Percentiles rank a stretch among this genome's conserved stretches.
Evolutionary conservation across 1,139 yeast species (phyloP).

Genomic region (Citeromyces hawaiiensis): DNA sequence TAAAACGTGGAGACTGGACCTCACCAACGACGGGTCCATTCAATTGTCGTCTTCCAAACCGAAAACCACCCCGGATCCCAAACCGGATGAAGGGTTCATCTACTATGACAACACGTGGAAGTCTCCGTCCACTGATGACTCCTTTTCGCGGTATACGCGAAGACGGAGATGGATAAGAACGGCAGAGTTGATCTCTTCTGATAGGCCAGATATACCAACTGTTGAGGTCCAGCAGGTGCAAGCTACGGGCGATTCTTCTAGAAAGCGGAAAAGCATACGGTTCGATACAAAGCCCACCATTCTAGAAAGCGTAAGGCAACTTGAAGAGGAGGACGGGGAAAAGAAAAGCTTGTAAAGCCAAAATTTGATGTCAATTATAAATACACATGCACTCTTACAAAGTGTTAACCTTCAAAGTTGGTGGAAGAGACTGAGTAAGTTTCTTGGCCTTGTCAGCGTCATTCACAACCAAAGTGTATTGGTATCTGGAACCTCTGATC

Average conservation of each 20-base stretch:
- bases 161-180: slow-evolving; percentile 93
- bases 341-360: slow-evolving; percentile 1
- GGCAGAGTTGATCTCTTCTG: slow-evolving; percentile 59
- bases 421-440: slow-evolving; percentile 96
- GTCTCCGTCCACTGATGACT: slow-evolving; percentile 76
- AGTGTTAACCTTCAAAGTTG: slow-evolving; percentile 47
- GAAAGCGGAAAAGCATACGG: slow-evolving; percentile 2
- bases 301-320: slow-evolving; percentile 2
- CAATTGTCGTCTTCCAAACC: slow-evolving; percentile 53
- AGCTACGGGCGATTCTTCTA: neutral
- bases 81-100: slow-evolving; percentile 71
- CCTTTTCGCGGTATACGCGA: slow-evolving; percentile 83
- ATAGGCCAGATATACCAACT: neutral
- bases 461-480: slow-evolving; percentile 91
- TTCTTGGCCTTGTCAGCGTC: slow-evolving; percentile 98
- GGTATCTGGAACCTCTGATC: slow-evolving; percentile 92
- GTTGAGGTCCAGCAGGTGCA: neutral
- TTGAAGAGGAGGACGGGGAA: neutral
- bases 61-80: slow-evolving; percentile 68
- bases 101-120: slow-evolving; percentile 93
- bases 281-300: slow-evolving; percentile 3
- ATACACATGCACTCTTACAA: slow-evolving; percentile 10
- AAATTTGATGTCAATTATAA: slow-evolving; percentile 2
- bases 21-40: slow-evolving; percentile 79
- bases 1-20: slow-evolving; percentile 79